Evolutionary conservation across 768 basidiomycete species (phyloP).

Genomic region (Epithele typhae): DNA sequence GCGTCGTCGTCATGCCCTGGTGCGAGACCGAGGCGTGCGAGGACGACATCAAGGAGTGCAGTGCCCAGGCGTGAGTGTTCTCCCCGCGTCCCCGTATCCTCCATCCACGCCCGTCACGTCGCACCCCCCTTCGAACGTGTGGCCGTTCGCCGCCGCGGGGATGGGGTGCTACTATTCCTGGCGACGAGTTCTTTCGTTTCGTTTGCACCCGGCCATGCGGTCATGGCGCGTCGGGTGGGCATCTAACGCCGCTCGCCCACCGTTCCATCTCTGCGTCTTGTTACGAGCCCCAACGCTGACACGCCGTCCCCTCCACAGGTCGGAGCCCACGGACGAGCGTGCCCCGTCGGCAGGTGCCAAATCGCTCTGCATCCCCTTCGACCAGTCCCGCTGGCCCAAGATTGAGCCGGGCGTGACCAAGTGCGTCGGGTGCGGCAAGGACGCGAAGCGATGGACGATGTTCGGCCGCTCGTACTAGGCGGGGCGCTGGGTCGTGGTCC

Average conservation of each 20-base stretch:
- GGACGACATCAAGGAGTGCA: slow-evolving; percentile 96
- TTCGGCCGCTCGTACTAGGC: slow-evolving; percentile 85
- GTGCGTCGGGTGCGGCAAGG: slow-evolving; percentile 82
- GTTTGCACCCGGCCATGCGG: no score
- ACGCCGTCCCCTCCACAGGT: no score
- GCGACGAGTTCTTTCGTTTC: no score
- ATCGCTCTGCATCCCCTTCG: slow-evolving; percentile 93
- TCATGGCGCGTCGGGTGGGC: no score
- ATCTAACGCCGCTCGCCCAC: no score
- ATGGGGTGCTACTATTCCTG: no score
- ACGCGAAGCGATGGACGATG: slow-evolving; percentile 95
- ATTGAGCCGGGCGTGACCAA: slow-evolving; percentile 84
- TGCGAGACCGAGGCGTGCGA: slow-evolving; percentile 92
- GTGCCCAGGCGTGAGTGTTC: slow-evolving; percentile 69
- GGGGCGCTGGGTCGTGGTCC: background rate
- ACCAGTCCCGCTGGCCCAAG: slow-evolving; percentile 76
- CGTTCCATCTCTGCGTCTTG: no score
- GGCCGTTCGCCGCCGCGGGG: no score
- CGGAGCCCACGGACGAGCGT: slow-evolving; percentile 88
- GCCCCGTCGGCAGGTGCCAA: slow-evolving; percentile 98
- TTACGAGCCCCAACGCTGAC: no score
- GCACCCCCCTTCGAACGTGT: no score
- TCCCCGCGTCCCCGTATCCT: no score
- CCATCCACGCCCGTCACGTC: no score
- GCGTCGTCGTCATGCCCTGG: slow-evolving; percentile 89